Evolutionary conservation across 2,329 filamentous ascomycete species (phyloP).

Genomic region (Knoxdaviesia capensis): DNA sequence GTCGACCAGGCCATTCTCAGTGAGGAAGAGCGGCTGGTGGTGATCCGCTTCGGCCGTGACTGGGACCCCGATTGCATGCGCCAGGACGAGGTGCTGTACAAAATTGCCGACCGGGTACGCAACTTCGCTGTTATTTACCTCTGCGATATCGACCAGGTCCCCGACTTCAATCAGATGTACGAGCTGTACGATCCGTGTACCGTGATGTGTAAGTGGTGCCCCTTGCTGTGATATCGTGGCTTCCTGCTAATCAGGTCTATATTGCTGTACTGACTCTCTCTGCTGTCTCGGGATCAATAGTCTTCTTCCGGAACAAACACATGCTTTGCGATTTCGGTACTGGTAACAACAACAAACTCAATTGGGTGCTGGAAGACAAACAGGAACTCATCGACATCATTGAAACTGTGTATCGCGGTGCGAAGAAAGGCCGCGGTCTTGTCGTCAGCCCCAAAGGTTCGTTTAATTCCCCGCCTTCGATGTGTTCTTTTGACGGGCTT

Average conservation of each 20-base stretch:
- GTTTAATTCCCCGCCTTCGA: not conserved
- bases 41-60: slow-evolving; percentile 86
- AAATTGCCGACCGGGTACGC: slow-evolving; percentile 80
- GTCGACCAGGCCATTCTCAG: slow-evolving; percentile 88
- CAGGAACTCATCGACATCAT: slow-evolving; percentile 97
- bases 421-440: slow-evolving; percentile 91
- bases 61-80: slow-evolving; percentile 48
- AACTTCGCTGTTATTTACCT: slow-evolving; percentile 87
- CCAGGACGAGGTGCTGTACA: slow-evolving; percentile 50
- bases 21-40: slow-evolving; percentile 81
- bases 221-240: too few species aligned
- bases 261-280: too few species aligned
- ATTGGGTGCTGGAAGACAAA: slow-evolving; percentile 88
- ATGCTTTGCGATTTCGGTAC: slow-evolving; percentile 98
- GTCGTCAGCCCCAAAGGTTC: slow-evolving; percentile 79
- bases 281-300: not conserved
- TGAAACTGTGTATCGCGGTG: slow-evolving; percentile 94
- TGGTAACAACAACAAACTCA: slow-evolving; percentile 96
- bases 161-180: slow-evolving; percentile 95
- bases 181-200: slow-evolving; percentile 79
- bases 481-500: not conserved
- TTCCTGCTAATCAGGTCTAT: too few species aligned
- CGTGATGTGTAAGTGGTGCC: slow-evolving; percentile 48
- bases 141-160: slow-evolving; percentile 79
- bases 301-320: slow-evolving; percentile 94